Evolutionary conservation across 768 basidiomycete genomes (phyloP).

Genomic region (Lactifluus volemus): DNA sequence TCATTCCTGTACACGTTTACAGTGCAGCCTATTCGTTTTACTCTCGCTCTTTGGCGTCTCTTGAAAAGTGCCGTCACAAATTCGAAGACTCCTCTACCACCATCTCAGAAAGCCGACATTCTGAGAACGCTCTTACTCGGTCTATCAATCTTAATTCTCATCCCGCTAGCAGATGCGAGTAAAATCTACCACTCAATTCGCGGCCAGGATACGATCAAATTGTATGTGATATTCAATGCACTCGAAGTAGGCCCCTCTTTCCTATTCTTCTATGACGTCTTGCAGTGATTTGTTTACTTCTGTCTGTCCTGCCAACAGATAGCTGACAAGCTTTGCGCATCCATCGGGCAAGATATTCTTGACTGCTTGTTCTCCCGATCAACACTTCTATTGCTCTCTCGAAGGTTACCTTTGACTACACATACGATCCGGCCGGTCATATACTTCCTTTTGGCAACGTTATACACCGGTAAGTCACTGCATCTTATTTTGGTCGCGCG

Average conservation of each 20-base stretch:
- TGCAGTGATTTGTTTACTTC: not conserved
- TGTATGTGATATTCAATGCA: constrained; percentile 98
- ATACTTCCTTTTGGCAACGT: constrained; percentile 72
- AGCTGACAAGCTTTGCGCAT: constrained; percentile 87
- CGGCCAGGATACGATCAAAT: constrained; percentile 96
- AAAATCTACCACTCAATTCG: constrained; percentile 98
- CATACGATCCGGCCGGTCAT: constrained; percentile 71
- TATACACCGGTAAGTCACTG: constrained; percentile 63
- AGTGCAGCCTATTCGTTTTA: constrained; percentile 85
- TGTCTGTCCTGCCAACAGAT: constrained; percentile 45
- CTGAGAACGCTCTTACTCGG: constrained; percentile 71
- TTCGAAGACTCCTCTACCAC: constrained; percentile 49
- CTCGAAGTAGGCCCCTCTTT: constrained; percentile 64
- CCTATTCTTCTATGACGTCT: not conserved
- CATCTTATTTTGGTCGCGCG: not conserved
- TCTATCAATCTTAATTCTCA: constrained; percentile 62
- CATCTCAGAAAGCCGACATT: constrained; percentile 89
- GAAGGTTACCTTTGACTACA: constrained; percentile 47
- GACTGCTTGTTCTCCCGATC: constrained; percentile 95
- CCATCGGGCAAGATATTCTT: constrained; percentile 94
- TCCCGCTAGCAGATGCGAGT: constrained; percentile 86
- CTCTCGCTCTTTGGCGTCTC: constrained; percentile 53
- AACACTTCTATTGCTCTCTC: constrained; percentile 68
- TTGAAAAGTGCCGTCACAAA: constrained; percentile 40
- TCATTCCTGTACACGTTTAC: constrained; percentile 98